Evolutionary conservation across 331 rosid species (phyloP), one percentile per base, ranked within the genome.

Genomic region (Quercus phellos): DNA sequence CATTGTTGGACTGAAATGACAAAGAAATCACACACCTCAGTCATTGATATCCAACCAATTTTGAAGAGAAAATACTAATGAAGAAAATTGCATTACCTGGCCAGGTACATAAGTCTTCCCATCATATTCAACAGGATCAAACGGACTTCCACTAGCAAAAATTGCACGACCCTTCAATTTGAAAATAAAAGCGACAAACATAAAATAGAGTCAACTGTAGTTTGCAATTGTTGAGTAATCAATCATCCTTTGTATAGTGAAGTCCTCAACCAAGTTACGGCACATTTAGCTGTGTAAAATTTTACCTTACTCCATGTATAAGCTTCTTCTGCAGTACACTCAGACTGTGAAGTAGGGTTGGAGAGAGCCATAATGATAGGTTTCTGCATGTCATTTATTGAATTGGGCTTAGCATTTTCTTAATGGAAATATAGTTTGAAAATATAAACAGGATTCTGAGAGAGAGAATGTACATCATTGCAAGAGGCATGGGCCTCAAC

Each of bases 251-350:
- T 38, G 68, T 74, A 70, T 16, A 21, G 35, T 61, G 34, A 66
- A 63, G 4, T 12, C 60, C 32, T 43, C 43, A 30, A 50, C 51
- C 46, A 66, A 69, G 55, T 72, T 22, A 56, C 51, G 66, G 60
- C 58, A 74, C 22, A 67, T 24, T 61, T 14, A n/a, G 38, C 72
- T 13, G 63, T 77, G 38, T 68, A 4, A 51, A 0, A 0, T 58
- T 84, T 79, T 78, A 94, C 98, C 97, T 91, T 85, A 80, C 88
- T 94, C 99, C 99, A 94, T 34, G 85, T 70, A 73, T 94, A 94
- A 59, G 99, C 98, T 86, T 94, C 98, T 77, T 92, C 93, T 13
- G 99, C 99, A 34, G 99, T 94, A 81, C 99, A 94, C 91, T 94
- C 97, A 6, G 99, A 87, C 72, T 94, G 99, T 18, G 99, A 90